These are phyloP conservation scores for Pilaira anomala DNA, from an alignment of 192 early-diverging fungal genomes.

Conservation along the genomic window DNA sequence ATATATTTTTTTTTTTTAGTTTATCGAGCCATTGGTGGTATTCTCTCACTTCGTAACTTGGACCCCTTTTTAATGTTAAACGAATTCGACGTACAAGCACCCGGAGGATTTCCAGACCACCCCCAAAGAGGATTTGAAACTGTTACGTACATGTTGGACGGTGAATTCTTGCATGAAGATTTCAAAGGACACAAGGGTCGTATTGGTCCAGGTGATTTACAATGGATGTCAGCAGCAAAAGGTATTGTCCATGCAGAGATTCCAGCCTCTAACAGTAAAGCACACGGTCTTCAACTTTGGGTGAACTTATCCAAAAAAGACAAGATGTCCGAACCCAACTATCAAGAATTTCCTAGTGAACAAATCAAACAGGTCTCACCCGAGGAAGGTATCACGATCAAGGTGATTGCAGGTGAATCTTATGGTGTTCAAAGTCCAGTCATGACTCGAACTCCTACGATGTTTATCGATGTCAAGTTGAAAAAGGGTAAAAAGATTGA, in stretches of 20 bases:
- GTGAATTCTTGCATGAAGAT: conserved; percentile 73
- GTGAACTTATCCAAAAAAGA: conserved; percentile 72
- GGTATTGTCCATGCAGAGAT: conserved; percentile 74
- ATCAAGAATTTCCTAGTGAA: conserved; percentile 65
- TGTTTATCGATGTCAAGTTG: conserved; percentile 75
- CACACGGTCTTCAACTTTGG: conserved; percentile 71
- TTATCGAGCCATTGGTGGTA: conserved; percentile 73
- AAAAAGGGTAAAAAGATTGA: conserved; percentile 51
- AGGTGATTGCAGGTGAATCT: conserved; percentile 85
- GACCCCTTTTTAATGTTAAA: conserved; percentile 94
- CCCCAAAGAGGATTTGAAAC: conserved; percentile 84
- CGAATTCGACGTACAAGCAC: conserved; percentile 43
- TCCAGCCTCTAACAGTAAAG: conserved; percentile 42
- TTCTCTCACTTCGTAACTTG: conserved; percentile 63
- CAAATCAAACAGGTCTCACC: conserved; percentile 61
- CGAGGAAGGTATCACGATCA: conserved; percentile 56
- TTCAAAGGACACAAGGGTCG: conserved; percentile 69
- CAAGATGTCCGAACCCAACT: conserved; percentile 67
- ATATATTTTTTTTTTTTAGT: background rate
- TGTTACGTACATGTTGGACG: conserved; percentile 67
- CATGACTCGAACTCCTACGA: conserved; percentile 74
- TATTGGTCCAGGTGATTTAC: conserved; percentile 61
- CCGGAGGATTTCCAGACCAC: conserved; percentile 59
- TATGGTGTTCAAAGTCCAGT: conserved; percentile 68
- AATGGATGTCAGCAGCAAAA: conserved; percentile 62